These are phyloP conservation scores for Daldinia concentrica DNA, from an alignment of 495 filamentous ascomycete genomes.

Conservation along the genomic window DNA sequence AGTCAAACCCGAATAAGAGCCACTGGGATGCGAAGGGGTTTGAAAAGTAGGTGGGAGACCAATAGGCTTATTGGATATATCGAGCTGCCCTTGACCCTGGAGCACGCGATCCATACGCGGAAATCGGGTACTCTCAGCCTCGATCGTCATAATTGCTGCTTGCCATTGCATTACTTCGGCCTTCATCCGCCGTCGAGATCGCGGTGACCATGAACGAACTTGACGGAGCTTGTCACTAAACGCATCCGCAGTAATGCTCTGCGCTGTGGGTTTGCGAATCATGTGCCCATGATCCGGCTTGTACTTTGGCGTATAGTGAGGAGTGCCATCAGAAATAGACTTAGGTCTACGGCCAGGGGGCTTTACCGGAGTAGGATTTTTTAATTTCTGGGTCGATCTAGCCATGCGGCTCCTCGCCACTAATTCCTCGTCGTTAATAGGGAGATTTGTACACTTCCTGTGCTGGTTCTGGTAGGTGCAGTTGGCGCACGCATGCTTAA, in stretches of 20 bases:
- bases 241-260: conserved; percentile 16
- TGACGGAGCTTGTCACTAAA: conserved; percentile 41
- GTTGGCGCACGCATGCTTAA: conserved; percentile 43
- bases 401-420: conserved; percentile 25
- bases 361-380: conserved; percentile 6
- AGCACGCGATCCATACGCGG: not conserved
- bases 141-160: conserved; percentile 38
- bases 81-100: not conserved
- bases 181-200: conserved; percentile 35
- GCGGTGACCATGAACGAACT: conserved; percentile 37
- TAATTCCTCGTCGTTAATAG: conserved; percentile 34
- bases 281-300: conserved; percentile 13
- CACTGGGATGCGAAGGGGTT: conserved; percentile 5
- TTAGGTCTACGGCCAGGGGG: conserved; percentile 23
- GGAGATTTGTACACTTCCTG: conserved; percentile 37
- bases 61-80: not conserved
- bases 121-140: conserved; percentile 25
- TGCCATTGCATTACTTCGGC: conserved; percentile 44
- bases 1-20: conserved; percentile 1
- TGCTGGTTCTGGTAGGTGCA: conserved; percentile 45
- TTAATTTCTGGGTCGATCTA: conserved; percentile 17
- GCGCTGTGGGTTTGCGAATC: conserved; percentile 21
- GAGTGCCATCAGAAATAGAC: not conserved
- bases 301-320: not conserved
- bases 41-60: not conserved